Evolutionary conservation across 1,284 basidiomycete species (phyloP), one percentile per base, ranked within the genome.

Genomic region (Austroboletus niveus): DNA sequence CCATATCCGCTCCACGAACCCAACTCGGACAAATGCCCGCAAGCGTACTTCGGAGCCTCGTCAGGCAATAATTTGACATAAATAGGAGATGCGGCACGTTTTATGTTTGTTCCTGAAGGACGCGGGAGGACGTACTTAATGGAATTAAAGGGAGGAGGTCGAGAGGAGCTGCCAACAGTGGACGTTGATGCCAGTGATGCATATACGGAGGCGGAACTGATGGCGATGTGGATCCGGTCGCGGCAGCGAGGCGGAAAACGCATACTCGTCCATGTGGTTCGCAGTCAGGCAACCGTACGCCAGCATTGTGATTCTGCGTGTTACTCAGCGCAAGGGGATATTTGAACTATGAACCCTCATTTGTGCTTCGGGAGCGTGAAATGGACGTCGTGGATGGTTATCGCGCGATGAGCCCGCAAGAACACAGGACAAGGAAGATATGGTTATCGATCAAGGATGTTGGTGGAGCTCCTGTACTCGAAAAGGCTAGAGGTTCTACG

Each of bases 1-100:
- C 88, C 94, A 93, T 3, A 97, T 74, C 50, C 85, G 87, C 54
- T 92, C 89, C 30, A 96, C 77, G 52, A 97, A 76, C 15, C 87
- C 82, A 1, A 81, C 84, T 30, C 92, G 83, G 38, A 97, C 81
- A 65, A 92, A 97, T 20, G 89, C 84, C 92, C 94, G 97, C 24
- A 97, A 75, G 10, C 17, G 93, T 92, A n/a, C 87, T 80, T 11
- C 94, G 81, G 17, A 97, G 73, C 8, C 92, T 80, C 3, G 77
- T 66, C 10, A 94, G 75, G 63, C 91, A 94, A 83, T 91, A 94
- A 12, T 87, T 83, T 43, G 79, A 81, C 22, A 78, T 73, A 63
- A 91, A 92, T 9, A 95, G 73, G 2, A 90, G 86, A 69, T 94
- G 90, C n/a, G 61, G 61, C 5, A 51, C 51, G 30, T 60, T 60